Evolutionary conservation across 179 eudicot species (phyloP).

Genomic region (Silene noctiflora): DNA sequence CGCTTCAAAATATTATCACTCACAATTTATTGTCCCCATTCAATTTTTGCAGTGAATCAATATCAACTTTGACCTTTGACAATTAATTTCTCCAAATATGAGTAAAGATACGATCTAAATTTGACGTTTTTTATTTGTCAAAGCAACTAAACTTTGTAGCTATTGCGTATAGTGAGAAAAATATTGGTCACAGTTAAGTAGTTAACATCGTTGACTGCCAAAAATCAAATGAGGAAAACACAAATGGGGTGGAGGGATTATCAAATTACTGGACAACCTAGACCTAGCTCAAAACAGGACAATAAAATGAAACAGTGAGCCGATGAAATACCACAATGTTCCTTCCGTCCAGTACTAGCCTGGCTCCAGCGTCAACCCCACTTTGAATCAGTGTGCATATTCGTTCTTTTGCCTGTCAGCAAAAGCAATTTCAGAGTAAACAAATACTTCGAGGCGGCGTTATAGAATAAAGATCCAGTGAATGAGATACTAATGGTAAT

Average conservation of each 20-base stretch:
- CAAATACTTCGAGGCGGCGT: not conserved
- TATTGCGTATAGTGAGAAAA: not conserved
- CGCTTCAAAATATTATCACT: no score
- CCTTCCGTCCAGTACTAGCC: constrained; percentile 83
- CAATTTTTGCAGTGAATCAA: no score
- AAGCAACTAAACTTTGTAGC: not conserved
- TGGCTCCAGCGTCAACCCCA: constrained; percentile 86
- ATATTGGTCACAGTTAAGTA: not conserved
- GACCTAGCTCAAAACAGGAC: not conserved
- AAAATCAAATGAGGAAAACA: not conserved
- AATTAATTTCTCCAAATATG: not conserved
- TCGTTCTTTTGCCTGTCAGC: constrained; percentile 79
- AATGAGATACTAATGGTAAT: not conserved
- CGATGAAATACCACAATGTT: constrained; percentile 44
- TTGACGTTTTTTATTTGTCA: not conserved
- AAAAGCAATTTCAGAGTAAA: constrained; percentile 2
- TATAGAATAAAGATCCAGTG: constrained; percentile 2
- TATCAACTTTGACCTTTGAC: not conserved
- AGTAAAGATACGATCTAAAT: not conserved
- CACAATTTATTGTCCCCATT: no score
- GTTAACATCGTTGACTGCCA: not conserved
- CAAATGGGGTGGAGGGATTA: not conserved
- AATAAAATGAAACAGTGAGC: not conserved
- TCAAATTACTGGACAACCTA: not conserved
- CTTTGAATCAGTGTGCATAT: constrained; percentile 71